These are phyloP conservation scores for Trifolium repens DNA, from an alignment of 306 rosid genomes.

Conservation along the genomic window DNA sequence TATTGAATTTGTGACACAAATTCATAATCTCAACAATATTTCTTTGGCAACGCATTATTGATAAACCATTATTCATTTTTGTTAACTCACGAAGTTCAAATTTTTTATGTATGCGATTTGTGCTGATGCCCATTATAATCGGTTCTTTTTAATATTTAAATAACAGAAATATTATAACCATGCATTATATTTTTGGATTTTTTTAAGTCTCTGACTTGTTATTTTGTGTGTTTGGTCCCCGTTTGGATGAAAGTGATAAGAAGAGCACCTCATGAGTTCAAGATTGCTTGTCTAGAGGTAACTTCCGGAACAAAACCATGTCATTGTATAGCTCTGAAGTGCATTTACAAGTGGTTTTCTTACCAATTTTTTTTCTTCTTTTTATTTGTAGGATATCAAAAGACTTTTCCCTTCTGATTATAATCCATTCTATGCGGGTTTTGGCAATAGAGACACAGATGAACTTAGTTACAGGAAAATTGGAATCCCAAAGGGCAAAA, in stretches of 20 bases:
- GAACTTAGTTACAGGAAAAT: slow-evolving; percentile 94
- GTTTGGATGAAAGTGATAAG: slow-evolving; percentile 72
- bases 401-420: slow-evolving; percentile 90
- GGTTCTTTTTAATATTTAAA: too few relatives aligned
- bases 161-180: slow-evolving; percentile 7
- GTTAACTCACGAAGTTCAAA: slow-evolving; percentile 10
- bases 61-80: slow-evolving; percentile 8
- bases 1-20: neutral
- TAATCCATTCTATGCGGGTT: slow-evolving; percentile 97
- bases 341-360: slow-evolving; percentile 23
- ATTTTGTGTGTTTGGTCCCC: slow-evolving; percentile 37
- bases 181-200: slow-evolving; percentile 5
- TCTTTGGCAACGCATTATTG: slow-evolving; percentile 14
- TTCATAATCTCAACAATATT: neutral
- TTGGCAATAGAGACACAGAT: slow-evolving; percentile 97
- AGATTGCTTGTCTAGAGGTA: slow-evolving; percentile 99
- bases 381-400: slow-evolving; percentile 73
- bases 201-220: slow-evolving; percentile 39
- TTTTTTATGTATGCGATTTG: neutral
- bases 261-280: slow-evolving; percentile 99
- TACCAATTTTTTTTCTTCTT: neutral
- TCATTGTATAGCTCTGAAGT: slow-evolving; percentile 16
- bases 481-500: slow-evolving; percentile 97
- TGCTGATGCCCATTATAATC: neutral
- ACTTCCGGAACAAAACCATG: slow-evolving; percentile 27